Evolutionary conservation across 108 stramenopile genomes (phyloP).

Genomic region (Bacterosira constricta): DNA sequence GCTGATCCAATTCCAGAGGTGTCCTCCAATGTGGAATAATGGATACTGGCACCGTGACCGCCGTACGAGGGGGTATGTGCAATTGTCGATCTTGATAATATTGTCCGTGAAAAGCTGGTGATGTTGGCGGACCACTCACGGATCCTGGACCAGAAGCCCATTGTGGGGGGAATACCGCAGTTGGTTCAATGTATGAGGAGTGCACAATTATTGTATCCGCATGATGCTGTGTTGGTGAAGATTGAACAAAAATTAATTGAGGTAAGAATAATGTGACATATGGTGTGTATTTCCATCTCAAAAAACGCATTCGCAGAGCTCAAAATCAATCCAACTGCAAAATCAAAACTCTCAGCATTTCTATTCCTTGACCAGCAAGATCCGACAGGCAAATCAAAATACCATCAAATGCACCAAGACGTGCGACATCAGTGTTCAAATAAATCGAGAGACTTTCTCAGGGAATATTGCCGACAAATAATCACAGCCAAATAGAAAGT

Average conservation of each 20-base stretch:
- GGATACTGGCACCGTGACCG: conserved; percentile 37
- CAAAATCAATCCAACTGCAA: too few relatives aligned
- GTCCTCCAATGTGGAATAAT: conserved; percentile 37
- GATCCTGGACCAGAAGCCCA: conserved; percentile 8
- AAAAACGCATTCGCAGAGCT: too few relatives aligned
- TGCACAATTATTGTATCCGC: conserved; percentile 24
- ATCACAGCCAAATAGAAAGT: too few relatives aligned
- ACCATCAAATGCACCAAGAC: too few relatives aligned
- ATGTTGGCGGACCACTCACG: conserved; percentile 1
- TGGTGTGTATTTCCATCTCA: background rate
- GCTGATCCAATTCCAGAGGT: conserved; percentile 2
- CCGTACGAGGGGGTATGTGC: conserved; percentile 25
- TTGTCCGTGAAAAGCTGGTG: conserved; percentile 13
- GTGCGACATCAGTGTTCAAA: too few relatives aligned
- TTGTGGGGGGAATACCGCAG: conserved; percentile 27
- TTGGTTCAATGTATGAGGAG: conserved; percentile 48
- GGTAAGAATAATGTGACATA: background rate
- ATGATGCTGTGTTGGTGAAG: conserved; percentile 19
- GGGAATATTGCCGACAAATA: too few relatives aligned
- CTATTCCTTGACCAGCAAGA: too few relatives aligned
- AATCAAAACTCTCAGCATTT: too few relatives aligned
- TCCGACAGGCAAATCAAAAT: too few relatives aligned
- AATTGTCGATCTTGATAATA: conserved; percentile 11
- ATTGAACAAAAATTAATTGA: background rate
- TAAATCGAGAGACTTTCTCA: too few relatives aligned